Percentiles rank a stretch among this genome's conserved stretches.
phyloP scores from a whole-genome alignment of 2,329 filamentous ascomycete species.

The Gaeumannomyces sp. region DNA sequence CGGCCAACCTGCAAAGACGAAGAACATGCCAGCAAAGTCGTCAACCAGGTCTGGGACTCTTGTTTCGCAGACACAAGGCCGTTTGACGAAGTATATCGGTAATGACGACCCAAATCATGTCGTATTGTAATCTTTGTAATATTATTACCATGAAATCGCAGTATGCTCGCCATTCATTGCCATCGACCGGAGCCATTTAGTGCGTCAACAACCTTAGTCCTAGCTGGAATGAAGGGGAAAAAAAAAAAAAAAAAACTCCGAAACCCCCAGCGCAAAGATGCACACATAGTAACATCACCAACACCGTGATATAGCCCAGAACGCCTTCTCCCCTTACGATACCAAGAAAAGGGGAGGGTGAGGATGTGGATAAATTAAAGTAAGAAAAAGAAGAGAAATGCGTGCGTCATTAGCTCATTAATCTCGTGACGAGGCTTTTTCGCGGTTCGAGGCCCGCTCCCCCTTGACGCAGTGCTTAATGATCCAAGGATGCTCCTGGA shows the following conservation, averaged over 20 bases:
- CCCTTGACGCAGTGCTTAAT: slow-evolving; percentile 81
- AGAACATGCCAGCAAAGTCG: slow-evolving; percentile 76
- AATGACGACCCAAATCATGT: slow-evolving; percentile 16
- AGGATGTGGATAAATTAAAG: neutral
- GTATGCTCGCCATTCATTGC: neutral
- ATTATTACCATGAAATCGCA: neutral
- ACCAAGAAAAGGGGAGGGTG: neutral
- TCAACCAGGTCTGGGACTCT: slow-evolving; percentile 98
- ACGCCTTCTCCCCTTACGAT: neutral
- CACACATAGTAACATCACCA: neutral
- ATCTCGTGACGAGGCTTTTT: slow-evolving; percentile 28
- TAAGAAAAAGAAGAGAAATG: neutral
- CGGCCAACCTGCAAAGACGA: slow-evolving; percentile 79
- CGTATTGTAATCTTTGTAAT: neutral
- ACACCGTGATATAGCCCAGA: neutral
- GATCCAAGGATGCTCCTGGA: slow-evolving; percentile 92
- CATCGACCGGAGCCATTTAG: slow-evolving; percentile 10
- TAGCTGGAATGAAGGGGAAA: neutral
- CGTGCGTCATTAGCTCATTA: slow-evolving; percentile 1
- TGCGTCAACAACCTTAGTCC: slow-evolving; percentile 1
- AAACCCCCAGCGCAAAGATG: slow-evolving; percentile 2
- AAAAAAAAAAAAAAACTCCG: no score
- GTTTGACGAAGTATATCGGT: slow-evolving; percentile 94
- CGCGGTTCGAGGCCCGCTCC: slow-evolving; percentile 45
- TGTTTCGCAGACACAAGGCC: slow-evolving; percentile 92